Evolutionary conservation across 139 green algal species (phyloP).

Genomic region (Picochlorum costavermella): DNA sequence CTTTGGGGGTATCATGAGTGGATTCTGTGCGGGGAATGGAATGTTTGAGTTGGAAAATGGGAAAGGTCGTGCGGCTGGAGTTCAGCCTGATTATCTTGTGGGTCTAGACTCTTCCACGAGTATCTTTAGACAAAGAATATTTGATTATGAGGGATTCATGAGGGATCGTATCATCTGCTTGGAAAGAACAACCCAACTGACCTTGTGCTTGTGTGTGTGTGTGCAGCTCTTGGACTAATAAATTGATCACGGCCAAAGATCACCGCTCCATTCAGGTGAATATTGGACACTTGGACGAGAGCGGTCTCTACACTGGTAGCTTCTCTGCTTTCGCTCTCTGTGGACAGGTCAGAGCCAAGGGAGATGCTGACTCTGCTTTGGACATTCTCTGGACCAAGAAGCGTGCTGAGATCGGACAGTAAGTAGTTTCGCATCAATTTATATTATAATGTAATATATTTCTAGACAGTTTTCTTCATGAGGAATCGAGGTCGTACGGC

Average conservation of each 20-base stretch:
- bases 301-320: conserved; percentile 86
- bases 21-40: too few relatives aligned
- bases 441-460: conserved; percentile 11
- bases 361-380: conserved; percentile 76
- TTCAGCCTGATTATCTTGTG: too few relatives aligned
- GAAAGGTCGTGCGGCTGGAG: too few relatives aligned
- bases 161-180: too few relatives aligned
- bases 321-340: conserved; percentile 93
- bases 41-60: too few relatives aligned
- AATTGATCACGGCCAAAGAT: conserved; percentile 98
- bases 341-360: conserved; percentile 76
- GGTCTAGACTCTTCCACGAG: too few relatives aligned
- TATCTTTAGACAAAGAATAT: too few relatives aligned
- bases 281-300: conserved; percentile 94
- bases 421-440: conserved; percentile 17
- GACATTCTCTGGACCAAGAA: conserved; percentile 89
- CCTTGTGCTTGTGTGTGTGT: not conserved
- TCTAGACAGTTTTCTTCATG: conserved; percentile 18
- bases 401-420: conserved; percentile 40
- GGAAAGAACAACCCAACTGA: too few relatives aligned
- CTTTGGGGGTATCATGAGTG: too few relatives aligned
- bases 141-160: too few relatives aligned
- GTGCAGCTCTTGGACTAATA: conserved; percentile 96
- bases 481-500: conserved; percentile 24
- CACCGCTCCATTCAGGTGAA: conserved; percentile 96